A percentile compares a stretch with the other conserved stretches of the same genome.
Conservation (phyloP, 345 rosid genomes). For the Mallotus nudiflorus region DNA sequence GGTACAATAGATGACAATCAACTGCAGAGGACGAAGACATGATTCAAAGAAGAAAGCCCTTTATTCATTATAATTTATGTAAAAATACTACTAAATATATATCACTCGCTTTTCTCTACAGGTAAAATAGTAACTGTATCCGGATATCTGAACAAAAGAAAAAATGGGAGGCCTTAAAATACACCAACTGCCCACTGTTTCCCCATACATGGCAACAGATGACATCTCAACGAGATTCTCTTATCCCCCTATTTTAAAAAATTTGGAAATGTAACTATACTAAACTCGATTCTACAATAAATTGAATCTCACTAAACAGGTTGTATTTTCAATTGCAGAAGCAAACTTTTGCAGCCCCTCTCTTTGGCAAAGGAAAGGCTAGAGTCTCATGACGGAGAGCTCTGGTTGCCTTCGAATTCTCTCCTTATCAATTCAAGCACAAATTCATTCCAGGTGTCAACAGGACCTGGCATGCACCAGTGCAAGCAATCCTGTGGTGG, state of each 20-base stretch:
- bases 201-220: neutral
- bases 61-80: neutral
- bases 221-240: constrained; percentile 4
- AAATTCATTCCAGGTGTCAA: constrained; percentile 92
- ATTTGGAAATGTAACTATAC: constrained; percentile 11
- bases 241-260: neutral
- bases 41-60: neutral
- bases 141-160: neutral
- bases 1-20: too few relatives aligned
- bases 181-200: constrained; percentile 3
- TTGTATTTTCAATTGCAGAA: constrained; percentile 11
- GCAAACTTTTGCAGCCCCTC: constrained; percentile 1
- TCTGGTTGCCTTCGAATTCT: constrained; percentile 49
- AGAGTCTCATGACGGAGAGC: constrained; percentile 22
- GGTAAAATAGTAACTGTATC: neutral
- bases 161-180: neutral
- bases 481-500: constrained; percentile 98
- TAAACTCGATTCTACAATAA: constrained; percentile 20
- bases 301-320: constrained; percentile 12
- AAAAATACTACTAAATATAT: neutral
- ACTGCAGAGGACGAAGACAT: neutral
- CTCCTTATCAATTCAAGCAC: constrained; percentile 76
- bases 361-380: neutral
- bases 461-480: constrained; percentile 99
- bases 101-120: constrained; percentile 15